Evolutionary conservation across 2,329 filamentous ascomycete genomes (phyloP).

Genomic region (Eutypella sp.): DNA sequence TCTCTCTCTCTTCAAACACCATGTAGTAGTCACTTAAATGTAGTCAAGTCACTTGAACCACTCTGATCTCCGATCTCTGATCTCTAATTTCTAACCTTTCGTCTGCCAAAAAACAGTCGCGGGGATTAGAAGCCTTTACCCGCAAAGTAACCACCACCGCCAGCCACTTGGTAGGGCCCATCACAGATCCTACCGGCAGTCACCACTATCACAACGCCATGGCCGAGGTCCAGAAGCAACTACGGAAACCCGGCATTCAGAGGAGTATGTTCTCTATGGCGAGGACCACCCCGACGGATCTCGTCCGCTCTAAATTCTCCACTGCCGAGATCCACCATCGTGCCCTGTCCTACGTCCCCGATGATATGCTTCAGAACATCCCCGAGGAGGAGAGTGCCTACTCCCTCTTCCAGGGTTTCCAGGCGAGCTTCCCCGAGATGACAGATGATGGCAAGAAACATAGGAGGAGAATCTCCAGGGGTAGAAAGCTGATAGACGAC

Average conservation of each 20-base stretch:
- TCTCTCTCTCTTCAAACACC: too few species aligned
- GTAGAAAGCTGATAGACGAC: slow-evolving; percentile 70
- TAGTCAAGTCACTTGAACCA: slow-evolving; percentile 1
- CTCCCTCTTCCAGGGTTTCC: slow-evolving; percentile 94
- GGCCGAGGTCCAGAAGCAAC: slow-evolving; percentile 82
- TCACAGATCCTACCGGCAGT: slow-evolving; percentile 48
- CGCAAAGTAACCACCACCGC: slow-evolving; percentile 94
- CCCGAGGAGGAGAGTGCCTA: slow-evolving; percentile 82
- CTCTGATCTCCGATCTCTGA: too few species aligned
- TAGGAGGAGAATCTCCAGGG: slow-evolving; percentile 65
- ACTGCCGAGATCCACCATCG: slow-evolving; percentile 90
- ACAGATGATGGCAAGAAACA: slow-evolving; percentile 67
- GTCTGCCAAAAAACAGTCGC: slow-evolving; percentile 63
- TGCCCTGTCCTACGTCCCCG: slow-evolving; percentile 79
- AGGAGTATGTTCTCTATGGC: slow-evolving; percentile 88
- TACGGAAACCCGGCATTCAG: slow-evolving; percentile 78
- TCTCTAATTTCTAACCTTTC: too few species aligned
- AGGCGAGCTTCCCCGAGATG: slow-evolving; percentile 74
- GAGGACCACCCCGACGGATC: slow-evolving; percentile 84
- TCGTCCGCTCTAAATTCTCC: slow-evolving; percentile 88
- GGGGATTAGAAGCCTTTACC: slow-evolving; percentile 86
- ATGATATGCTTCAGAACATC: slow-evolving; percentile 84
- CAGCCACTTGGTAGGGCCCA: slow-evolving; percentile 75
- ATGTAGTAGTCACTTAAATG: slow-evolving; percentile 1
- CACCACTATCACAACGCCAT: slow-evolving; percentile 82